Conservation (phyloP, 208 protist genomes). For the Crithidia fasciculata region DNA sequence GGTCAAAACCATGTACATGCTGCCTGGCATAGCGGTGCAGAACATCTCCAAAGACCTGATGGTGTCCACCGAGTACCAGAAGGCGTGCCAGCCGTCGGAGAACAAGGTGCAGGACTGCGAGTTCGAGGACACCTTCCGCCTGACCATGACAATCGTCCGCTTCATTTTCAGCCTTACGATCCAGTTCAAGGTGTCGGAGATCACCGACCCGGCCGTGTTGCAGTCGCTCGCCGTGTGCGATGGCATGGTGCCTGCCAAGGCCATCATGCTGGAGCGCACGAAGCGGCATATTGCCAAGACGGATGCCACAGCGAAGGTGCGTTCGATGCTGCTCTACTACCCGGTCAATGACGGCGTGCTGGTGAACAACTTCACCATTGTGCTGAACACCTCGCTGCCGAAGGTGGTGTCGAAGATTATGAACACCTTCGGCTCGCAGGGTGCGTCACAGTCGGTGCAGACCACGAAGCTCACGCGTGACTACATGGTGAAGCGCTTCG, state of each 20-base stretch:
- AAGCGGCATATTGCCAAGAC: conserved; percentile 78
- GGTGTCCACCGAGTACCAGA: conserved; percentile 79
- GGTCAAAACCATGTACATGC: conserved; percentile 91
- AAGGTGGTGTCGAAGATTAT: conserved; percentile 77
- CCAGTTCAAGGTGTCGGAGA: conserved; percentile 86
- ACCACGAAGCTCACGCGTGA: conserved; percentile 81
- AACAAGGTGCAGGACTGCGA: conserved; percentile 73
- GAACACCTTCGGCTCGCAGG: conserved; percentile 83
- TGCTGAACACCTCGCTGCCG: conserved; percentile 86
- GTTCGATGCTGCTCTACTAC: conserved; percentile 89
- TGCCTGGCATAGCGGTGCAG: conserved; percentile 64
- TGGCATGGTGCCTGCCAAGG: conserved; percentile 80
- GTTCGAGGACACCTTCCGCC: conserved; percentile 75
- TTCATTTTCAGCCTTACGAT: conserved; percentile 89
- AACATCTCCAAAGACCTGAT: conserved; percentile 73
- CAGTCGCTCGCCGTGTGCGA: conserved; percentile 57
- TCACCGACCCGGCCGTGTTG: conserved; percentile 67
- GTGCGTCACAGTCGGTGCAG: conserved; percentile 70
- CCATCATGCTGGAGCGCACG: conserved; percentile 86
- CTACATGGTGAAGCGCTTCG: conserved; percentile 69
- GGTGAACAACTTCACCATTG: conserved; percentile 82
- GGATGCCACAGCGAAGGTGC: conserved; percentile 89
- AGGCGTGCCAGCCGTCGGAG: conserved; percentile 74
- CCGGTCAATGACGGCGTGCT: conserved; percentile 85
- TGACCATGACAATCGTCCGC: conserved; percentile 72